Evolutionary conservation across 75 land plant species (phyloP), one percentile per base, ranked within the genome.

Genomic region (Pseudotsuga menziesii): DNA sequence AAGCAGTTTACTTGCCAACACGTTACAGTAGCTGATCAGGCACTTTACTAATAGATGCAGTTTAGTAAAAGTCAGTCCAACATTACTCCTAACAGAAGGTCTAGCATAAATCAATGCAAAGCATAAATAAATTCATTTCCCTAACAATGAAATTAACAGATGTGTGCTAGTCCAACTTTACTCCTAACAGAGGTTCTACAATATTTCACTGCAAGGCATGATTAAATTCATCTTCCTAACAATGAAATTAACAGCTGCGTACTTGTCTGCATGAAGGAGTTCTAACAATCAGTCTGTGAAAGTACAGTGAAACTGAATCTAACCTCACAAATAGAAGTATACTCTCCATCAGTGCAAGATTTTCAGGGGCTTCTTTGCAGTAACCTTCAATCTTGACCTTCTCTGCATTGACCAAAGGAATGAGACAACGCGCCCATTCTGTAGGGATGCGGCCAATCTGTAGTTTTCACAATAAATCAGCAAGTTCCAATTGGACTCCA

Each of bases 381-480:
- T 76, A 80, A 8, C 88, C 92, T 66, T 58, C 58, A 41, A 90
- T 67, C 61, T 82, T 88, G 12, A 94, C 89, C 66, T 92, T 90
- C 4, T 78, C 60, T 25, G 89, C 78, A 55, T 80, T 80, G 14
- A 89, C 89, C 64, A 93, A 86, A 12, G 96, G 96, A 64, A 89
- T 81, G 11, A 91, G 76, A 39, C 90, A 89, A 27, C 84, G 80
- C 35, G 92, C 76, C 96, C 92, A 92, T 22, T 93, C 96, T 67
- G 79, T 82, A 35, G 94, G 96, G 20, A 93, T 83, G 54, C 92
- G 81, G 14, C 96, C 96, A 79, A 93, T 86, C 94, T 93, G 77
- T 44, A 36, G 12, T 69, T 67, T n/a, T 8, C 72, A 69, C 39
- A 3, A 20, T 6, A 39, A 39, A 69, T 36, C 52, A 39, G 44